A percentile compares a stretch with the other conserved stretches of the same genome.
phyloP scores from a whole-genome alignment of 192 early-diverging fungal genomes.

The Phycomyces nitens region DNA sequence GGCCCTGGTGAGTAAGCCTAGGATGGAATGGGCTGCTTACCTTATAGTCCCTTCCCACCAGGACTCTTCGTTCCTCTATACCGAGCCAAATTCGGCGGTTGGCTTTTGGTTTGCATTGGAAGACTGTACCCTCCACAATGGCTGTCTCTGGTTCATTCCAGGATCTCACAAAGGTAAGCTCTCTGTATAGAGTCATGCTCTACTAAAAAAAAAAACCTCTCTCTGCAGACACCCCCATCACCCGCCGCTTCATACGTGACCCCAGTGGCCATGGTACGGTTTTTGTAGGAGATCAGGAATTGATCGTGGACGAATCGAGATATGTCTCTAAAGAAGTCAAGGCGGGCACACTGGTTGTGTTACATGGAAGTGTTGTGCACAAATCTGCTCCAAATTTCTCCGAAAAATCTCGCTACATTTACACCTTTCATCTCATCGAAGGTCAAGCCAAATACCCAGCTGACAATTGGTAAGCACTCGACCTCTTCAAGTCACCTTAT shows the following conservation, averaged over 20 bases:
- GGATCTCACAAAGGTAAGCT: conserved; percentile 72
- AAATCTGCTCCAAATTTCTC: conserved; percentile 79
- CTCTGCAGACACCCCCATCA: conserved; percentile 56
- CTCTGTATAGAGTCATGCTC: too few species aligned
- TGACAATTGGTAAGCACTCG: conserved; percentile 87
- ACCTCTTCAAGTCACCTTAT: too few species aligned
- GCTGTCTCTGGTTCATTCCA: conserved; percentile 81
- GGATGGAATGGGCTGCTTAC: too few species aligned
- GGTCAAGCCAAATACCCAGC: conserved; percentile 62
- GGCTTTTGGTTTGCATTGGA: conserved; percentile 94
- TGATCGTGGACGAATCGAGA: conserved; percentile 41
- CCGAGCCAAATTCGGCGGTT: conserved; percentile 75
- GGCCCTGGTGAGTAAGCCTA: conserved; percentile 40
- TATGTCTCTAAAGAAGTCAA: conserved; percentile 57
- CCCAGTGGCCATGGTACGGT: conserved; percentile 52
- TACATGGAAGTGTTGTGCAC: conserved; percentile 85
- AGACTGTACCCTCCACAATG: conserved; percentile 83
- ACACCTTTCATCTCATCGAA: conserved; percentile 94
- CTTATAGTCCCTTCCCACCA: conserved; percentile 88
- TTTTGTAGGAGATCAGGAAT: conserved; percentile 49
- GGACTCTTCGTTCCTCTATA: conserved; percentile 91
- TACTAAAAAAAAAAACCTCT: too few species aligned
- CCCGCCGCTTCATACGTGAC: conserved; percentile 62
- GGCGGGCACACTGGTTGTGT: conserved; percentile 78
- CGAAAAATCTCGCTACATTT: conserved; percentile 79